Conservation (phyloP, 1,284 basidiomycete genomes). For the Ceratobasidium sp. region DNA sequence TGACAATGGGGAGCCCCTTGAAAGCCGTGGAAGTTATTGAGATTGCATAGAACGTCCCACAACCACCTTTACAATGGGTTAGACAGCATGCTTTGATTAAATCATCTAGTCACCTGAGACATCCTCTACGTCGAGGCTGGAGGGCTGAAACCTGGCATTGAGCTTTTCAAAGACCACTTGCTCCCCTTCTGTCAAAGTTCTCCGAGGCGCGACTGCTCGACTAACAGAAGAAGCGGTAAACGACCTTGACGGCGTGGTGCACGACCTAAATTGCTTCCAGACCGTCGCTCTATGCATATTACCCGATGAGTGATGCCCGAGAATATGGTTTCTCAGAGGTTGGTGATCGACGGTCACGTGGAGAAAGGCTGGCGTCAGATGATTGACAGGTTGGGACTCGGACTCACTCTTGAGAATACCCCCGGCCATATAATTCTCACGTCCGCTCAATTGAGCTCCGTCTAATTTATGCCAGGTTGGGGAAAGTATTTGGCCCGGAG, state of each 20-base stretch:
- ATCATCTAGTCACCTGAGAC: slow-evolving; percentile 58
- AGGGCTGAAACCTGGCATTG: slow-evolving; percentile 72
- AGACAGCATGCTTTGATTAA: not conserved
- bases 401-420: not conserved
- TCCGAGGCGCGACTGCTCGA: not conserved
- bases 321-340: too few species aligned
- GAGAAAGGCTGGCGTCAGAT: not conserved
- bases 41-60: slow-evolving; percentile 95
- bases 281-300: not conserved
- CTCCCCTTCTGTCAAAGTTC: slow-evolving; percentile 63
- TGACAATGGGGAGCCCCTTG: slow-evolving; percentile 83
- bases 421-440: not conserved
- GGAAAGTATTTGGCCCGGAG: not conserved
- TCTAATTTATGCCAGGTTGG: too few species aligned
- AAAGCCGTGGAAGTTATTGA: slow-evolving; percentile 83
- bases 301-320: not conserved
- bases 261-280: not conserved
- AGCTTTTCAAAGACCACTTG: slow-evolving; percentile 74
- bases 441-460: not conserved
- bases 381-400: not conserved
- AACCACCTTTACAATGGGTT: slow-evolving; percentile 71
- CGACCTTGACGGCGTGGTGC: not conserved
- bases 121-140: slow-evolving; percentile 81
- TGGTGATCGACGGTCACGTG: not conserved
- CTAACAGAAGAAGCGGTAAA: slow-evolving; percentile 13